Evolutionary conservation across 805 yeast species (phyloP).

Genomic region (Suhomyces canberraensis): DNA sequence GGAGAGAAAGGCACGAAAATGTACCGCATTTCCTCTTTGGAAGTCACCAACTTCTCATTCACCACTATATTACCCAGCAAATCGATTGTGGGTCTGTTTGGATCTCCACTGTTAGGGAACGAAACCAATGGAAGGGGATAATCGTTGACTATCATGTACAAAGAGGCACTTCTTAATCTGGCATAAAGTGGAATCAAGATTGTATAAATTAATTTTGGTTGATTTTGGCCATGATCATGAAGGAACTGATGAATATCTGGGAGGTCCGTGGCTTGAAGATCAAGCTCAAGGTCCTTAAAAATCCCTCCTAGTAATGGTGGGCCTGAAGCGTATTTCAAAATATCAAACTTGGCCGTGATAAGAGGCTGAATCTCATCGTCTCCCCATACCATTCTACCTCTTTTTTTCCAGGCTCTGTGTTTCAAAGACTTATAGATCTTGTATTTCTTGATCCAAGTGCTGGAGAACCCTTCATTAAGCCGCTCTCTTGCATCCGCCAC

Average conservation of each 20-base stretch:
- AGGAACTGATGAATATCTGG: conserved; percentile 37
- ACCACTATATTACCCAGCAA: conserved; percentile 48
- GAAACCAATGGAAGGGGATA: conserved; percentile 57
- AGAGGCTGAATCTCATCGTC: conserved; percentile 27
- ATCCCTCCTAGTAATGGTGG: conserved; percentile 30
- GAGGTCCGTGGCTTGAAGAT: conserved; percentile 24
- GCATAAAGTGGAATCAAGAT: conserved; percentile 50
- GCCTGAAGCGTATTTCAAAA: conserved; percentile 33
- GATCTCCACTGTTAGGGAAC: conserved; percentile 37
- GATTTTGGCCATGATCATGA: conserved; percentile 40
- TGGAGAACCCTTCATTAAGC: conserved; percentile 25
- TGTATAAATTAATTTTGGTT: conserved; percentile 55
- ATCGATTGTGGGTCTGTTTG: conserved; percentile 23
- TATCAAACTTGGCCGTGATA: conserved; percentile 31
- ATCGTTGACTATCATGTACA: conserved; percentile 48
- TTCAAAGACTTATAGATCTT: conserved; percentile 22
- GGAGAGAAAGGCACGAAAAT: conserved; percentile 61
- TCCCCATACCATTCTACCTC: conserved; percentile 32
- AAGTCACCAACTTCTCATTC: conserved; percentile 51
- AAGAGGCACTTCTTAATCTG: conserved; percentile 40
- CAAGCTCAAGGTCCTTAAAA: conserved; percentile 29
- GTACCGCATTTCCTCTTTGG: conserved; percentile 43
- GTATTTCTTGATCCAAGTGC: conserved; percentile 34
- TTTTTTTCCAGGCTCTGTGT: conserved; percentile 22
- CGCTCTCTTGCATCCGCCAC: conserved; percentile 25